A percentile compares a stretch with the other conserved stretches of the same genome.
phyloP scores from a whole-genome alignment of 1,139 yeast genomes.

The Entelexis sorbosivorans region DNA sequence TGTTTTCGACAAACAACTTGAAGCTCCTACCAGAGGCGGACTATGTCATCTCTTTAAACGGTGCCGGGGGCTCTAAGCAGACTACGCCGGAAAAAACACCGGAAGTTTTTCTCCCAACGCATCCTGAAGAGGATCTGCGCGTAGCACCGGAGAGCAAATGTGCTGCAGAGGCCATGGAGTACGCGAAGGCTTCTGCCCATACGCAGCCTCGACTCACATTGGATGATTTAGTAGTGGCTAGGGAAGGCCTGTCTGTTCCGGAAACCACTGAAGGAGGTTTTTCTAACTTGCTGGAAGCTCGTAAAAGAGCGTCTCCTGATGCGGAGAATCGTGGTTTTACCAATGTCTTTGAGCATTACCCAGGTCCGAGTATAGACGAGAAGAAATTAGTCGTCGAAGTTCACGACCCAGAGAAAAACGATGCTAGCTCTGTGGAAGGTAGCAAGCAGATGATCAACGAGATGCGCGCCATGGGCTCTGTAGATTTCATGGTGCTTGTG shows the following conservation, averaged over 20 bases:
- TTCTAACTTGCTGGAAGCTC: not conserved
- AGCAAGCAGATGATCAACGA: constrained; percentile 7
- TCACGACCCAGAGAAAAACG: not conserved
- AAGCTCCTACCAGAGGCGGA: constrained; percentile 5
- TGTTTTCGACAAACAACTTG: constrained; percentile 14
- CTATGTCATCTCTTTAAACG: constrained; percentile 25
- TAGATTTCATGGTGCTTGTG: constrained; percentile 1
- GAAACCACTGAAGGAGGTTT: not conserved
- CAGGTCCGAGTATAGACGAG: not conserved
- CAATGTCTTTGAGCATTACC: not conserved
- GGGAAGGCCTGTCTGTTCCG: not conserved
- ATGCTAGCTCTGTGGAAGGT: not conserved
- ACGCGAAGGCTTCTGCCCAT: not conserved
- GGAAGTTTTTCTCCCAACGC: not conserved
- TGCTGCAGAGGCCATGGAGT: not conserved
- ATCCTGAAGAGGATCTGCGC: not conserved
- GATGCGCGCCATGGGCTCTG: constrained; percentile 11
- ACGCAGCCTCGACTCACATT: not conserved
- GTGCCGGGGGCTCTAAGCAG: constrained; percentile 35
- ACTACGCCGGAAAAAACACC: not conserved
- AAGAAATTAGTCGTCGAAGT: not conserved
- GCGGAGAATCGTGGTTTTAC: too few species aligned
- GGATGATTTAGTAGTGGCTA: not conserved
- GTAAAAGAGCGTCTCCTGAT: not conserved
- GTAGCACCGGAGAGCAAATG: not conserved